phyloP scores from a whole-genome alignment of 768 basidiomycete genomes.

The Psilocybe subaeruginosa region DNA sequence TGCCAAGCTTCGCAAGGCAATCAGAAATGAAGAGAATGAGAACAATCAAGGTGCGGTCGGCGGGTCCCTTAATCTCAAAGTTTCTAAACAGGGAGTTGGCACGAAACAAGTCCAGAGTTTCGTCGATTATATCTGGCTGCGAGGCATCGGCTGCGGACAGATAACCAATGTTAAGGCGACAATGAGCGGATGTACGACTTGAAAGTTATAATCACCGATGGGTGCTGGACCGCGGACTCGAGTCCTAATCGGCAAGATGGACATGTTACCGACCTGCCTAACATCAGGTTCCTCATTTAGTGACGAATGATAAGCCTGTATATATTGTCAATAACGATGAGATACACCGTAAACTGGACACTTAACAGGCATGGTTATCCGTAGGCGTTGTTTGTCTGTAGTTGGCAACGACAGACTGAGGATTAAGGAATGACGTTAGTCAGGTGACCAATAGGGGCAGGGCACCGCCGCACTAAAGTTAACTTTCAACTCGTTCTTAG shows the following conservation, averaged over 20 bases:
- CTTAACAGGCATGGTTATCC: slow-evolving; percentile 54
- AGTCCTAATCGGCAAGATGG: slow-evolving; percentile 89
- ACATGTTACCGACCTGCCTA: slow-evolving; percentile 87
- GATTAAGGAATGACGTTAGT: slow-evolving; percentile 30
- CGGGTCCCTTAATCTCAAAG: slow-evolving; percentile 99
- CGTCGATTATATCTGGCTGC: slow-evolving; percentile 90
- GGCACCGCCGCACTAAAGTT: no score
- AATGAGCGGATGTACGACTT: slow-evolving; percentile 2
- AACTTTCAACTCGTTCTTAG: not conserved
- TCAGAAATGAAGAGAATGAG: slow-evolving; percentile 98
- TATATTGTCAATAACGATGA: slow-evolving; percentile 14
- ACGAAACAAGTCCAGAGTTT: slow-evolving; percentile 94
- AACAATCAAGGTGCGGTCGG: slow-evolving; percentile 94
- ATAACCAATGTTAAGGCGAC: slow-evolving; percentile 12
- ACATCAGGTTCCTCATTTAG: slow-evolving; percentile 86
- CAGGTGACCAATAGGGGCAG: slow-evolving; percentile 18
- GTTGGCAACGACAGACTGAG: slow-evolving; percentile 26
- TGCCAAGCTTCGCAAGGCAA: slow-evolving; percentile 89
- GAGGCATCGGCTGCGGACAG: slow-evolving; percentile 68
- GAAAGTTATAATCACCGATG: slow-evolving; percentile 48
- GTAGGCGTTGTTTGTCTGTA: slow-evolving; percentile 30
- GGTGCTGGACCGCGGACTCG: slow-evolving; percentile 93
- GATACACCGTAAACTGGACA: slow-evolving; percentile 16
- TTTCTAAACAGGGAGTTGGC: slow-evolving; percentile 99
- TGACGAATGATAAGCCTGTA: slow-evolving; percentile 93